Percentiles rank a stretch among this genome's conserved stretches.
phyloP scores from a whole-genome alignment of 164 flowering plant species.

The Malania oleifera region DNA sequence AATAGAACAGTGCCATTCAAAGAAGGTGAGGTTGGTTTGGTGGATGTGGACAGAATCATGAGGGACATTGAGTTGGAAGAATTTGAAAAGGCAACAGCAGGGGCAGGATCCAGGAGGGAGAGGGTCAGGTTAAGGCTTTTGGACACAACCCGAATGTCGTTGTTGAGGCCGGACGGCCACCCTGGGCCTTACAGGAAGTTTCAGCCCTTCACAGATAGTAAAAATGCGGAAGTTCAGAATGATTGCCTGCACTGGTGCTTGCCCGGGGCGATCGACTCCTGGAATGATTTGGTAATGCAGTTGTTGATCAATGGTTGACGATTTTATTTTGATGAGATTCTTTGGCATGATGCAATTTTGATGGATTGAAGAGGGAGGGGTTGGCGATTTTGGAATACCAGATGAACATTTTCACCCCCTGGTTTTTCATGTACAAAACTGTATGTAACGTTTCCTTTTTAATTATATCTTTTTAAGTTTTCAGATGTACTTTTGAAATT shows the following conservation, averaged over 20 bases:
- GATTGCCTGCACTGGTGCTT: constrained; percentile 58
- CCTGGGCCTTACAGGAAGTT: constrained; percentile 41
- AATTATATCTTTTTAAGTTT: too few relatives aligned
- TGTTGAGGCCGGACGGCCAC: constrained; percentile 47
- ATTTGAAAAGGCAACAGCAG: constrained; percentile 15
- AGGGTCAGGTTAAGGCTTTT: constrained; percentile 27
- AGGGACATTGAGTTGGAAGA: constrained; percentile 38
- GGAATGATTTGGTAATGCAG: constrained; percentile 45
- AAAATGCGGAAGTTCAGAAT: constrained; percentile 26
- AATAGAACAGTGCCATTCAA: constrained; percentile 44
- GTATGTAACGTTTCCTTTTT: too few relatives aligned
- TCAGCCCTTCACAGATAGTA: constrained; percentile 34
- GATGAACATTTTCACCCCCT: too few relatives aligned
- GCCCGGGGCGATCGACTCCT: constrained; percentile 50
- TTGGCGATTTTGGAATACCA: background rate
- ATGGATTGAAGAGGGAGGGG: background rate
- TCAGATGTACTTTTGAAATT: too few relatives aligned
- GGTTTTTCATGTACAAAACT: too few relatives aligned
- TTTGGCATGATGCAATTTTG: background rate
- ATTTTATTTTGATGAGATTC: background rate
- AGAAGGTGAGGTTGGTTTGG: constrained; percentile 27
- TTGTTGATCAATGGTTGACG: background rate
- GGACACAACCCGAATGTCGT: constrained; percentile 31
- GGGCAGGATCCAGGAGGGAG: constrained; percentile 11
- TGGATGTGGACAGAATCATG: constrained; percentile 29